Evolutionary conservation across 441 rosid genomes (phyloP).

Genomic region (Adansonia grandidieri): DNA sequence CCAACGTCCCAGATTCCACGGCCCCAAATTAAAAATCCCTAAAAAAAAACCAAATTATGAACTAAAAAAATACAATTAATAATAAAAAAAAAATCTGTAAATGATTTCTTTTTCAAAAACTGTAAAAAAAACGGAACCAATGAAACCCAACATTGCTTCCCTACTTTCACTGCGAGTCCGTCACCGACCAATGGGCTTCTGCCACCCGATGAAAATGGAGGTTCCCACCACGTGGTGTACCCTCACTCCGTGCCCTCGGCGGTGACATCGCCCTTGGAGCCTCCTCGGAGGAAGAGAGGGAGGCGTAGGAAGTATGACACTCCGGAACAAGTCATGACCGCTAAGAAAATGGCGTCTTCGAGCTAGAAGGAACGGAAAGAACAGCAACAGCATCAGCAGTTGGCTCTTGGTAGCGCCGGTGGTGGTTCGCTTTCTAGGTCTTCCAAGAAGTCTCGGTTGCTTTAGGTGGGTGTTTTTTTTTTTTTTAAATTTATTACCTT

Average conservation of each 20-base stretch:
- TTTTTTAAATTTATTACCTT: neutral
- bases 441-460: slow-evolving; percentile 56
- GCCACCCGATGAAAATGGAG: slow-evolving; percentile 33
- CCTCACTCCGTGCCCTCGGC: slow-evolving; percentile 75
- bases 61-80: slow-evolving; percentile 11
- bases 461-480: slow-evolving; percentile 50
- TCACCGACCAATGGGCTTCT: slow-evolving; percentile 57
- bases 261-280: slow-evolving; percentile 56
- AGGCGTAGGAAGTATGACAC: slow-evolving; percentile 87
- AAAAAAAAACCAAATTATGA: slow-evolving; percentile 17
- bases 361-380: slow-evolving; percentile 48
- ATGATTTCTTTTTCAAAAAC: slow-evolving; percentile 30
- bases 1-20: slow-evolving; percentile 30
- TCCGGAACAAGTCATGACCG: slow-evolving; percentile 79
- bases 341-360: slow-evolving; percentile 71
- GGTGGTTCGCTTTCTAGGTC: slow-evolving; percentile 48
- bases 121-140: neutral
- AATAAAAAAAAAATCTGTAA: slow-evolving; percentile 1
- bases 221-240: slow-evolving; percentile 47
- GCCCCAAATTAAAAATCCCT: slow-evolving; percentile 22
- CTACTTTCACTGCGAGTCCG: slow-evolving; percentile 32
- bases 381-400: slow-evolving; percentile 29
- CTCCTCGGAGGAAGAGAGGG: slow-evolving; percentile 71
- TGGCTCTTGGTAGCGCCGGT: slow-evolving; percentile 37
- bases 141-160: slow-evolving; percentile 37